Evolutionary conservation across 495 filamentous ascomycete genomes (phyloP), one percentile per base, ranked within the genome.

Genomic region (Letharia columbiana): DNA sequence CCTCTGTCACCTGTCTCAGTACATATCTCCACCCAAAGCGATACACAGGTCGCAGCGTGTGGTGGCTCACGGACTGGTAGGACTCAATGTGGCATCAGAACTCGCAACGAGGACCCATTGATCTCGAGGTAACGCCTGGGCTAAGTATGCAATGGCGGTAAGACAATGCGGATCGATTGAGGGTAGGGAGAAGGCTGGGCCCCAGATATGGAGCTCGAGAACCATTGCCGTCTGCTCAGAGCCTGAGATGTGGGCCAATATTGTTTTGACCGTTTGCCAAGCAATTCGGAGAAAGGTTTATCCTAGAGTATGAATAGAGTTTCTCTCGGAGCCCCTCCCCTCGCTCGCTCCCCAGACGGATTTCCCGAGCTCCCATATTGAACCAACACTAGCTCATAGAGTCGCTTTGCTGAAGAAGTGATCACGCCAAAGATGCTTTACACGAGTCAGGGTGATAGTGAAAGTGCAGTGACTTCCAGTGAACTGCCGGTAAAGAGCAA

Each of bases 131-230:
- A 89, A 73, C 60, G 79, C 77, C 64, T 84, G 75, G 15, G 83
- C 80, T 44, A 91, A 79, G 71, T 89, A 92, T 47, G 90, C 83
- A 64, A 93, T 86, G 49, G 87, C 79, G 18, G 90, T 88, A 54
- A 92, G 83, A 69, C 89, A 97, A 82, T 95, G 89, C 61, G 94
- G 81, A 66, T 96, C 92, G 66, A 97, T 87, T 61, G 93, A 97
- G 13, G 93, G 89, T 49, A 97, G 83, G 39, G 81, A 81, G 75
- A 95, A 95, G 45, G 88, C 92, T 42, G 91, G 90, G 50, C 94
- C 92, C 90, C 91, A 96, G 68, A 96, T 83, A 74, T 96, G 89
- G 49, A 98, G 84, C 81, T 92, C 86, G 12, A 65, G n/a, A 11
- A 45, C 39, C 63, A 65, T 65, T 8, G 40, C 37, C 1, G 23